These are phyloP conservation scores for Cucumis cinereus DNA, from an alignment of 306 rosid species.

Conservation along the genomic window DNA sequence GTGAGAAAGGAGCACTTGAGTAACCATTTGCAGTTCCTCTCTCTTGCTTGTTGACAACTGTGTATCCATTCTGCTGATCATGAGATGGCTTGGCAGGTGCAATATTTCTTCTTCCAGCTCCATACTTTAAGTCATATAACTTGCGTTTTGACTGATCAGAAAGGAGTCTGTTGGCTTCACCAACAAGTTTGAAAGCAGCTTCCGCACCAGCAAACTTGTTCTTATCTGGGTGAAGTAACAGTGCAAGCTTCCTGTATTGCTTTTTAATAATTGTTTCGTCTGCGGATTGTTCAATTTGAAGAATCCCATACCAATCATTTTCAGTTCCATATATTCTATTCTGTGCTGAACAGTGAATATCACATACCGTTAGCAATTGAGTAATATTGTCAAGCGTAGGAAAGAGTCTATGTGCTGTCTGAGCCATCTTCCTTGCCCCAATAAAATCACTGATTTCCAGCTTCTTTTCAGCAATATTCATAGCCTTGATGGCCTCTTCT, in stretches of 20 bases:
- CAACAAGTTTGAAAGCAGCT: conserved; percentile 82
- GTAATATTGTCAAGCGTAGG: conserved; percentile 59
- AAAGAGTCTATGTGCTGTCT: conserved; percentile 47
- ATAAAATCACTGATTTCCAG: conserved; percentile 47
- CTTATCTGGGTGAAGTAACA: conserved; percentile 90
- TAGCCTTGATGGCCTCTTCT: conserved; percentile 76
- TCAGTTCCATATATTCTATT: conserved; percentile 40
- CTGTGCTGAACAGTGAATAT: conserved; percentile 72
- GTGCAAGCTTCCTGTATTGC: conserved; percentile 73
- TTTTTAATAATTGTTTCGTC: conserved; percentile 53
- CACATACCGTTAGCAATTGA: conserved; percentile 56
- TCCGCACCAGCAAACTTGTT: conserved; percentile 82
- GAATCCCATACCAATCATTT: conserved; percentile 83
- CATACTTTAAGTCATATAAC: conserved; percentile 28
- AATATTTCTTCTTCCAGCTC: conserved; percentile 16
- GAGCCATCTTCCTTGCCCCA: conserved; percentile 64
- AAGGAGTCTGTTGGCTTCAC: conserved; percentile 71
- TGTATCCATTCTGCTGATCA: conserved; percentile 20
- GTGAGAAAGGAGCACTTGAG: conserved; percentile 27
- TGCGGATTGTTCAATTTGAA: conserved; percentile 31
- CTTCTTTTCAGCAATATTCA: conserved; percentile 50
- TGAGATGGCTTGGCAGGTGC: conserved; percentile 21
- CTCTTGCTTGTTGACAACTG: conserved; percentile 13
- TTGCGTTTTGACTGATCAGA: conserved; percentile 43
- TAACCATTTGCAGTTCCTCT: conserved; percentile 13